Conservation (phyloP, 495 filamentous ascomycete species). For the Hyaloscypha bicolor region DNA sequence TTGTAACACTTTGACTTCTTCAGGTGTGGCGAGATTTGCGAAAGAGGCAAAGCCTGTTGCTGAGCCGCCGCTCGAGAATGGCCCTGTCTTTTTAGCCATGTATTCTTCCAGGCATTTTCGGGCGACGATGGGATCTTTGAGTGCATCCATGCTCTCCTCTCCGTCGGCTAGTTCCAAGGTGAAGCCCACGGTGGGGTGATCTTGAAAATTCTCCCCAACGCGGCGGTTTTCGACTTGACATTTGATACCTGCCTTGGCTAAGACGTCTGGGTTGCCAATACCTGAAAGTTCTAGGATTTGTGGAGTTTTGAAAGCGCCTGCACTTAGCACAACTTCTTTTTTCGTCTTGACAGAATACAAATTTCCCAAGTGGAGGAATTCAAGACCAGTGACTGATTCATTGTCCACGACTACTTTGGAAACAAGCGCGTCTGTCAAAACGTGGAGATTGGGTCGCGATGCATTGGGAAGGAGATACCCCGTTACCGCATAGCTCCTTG, state of each 20-base stretch:
- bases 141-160: not conserved
- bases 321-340: slow-evolving; percentile 24
- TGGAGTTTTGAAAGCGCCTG: slow-evolving; percentile 15
- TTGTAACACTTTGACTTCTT: slow-evolving; percentile 2
- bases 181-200: slow-evolving; percentile 50
- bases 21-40: not conserved
- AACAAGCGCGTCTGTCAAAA: slow-evolving; percentile 16
- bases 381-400: slow-evolving; percentile 26
- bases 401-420: not conserved
- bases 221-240: slow-evolving; percentile 57
- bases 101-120: slow-evolving; percentile 19
- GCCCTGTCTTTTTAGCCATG: slow-evolving; percentile 18
- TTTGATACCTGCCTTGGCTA: slow-evolving; percentile 51
- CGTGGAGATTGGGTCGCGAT: slow-evolving; percentile 24
- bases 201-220: slow-evolving; percentile 63
- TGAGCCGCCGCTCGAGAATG: slow-evolving; percentile 22
- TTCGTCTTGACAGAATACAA: slow-evolving; percentile 1
- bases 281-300: slow-evolving; percentile 27
- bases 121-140: slow-evolving; percentile 3
- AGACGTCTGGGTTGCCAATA: slow-evolving; percentile 31
- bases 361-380: slow-evolving; percentile 3
- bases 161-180: slow-evolving; percentile 57
- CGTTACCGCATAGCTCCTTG: slow-evolving; percentile 55
- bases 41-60: slow-evolving; percentile 18
- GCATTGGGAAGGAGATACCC: slow-evolving; percentile 50